A percentile compares a stretch with the other conserved stretches of the same genome.
Conservation (phyloP, 768 basidiomycete genomes). For the Tricholomella constricta region DNA sequence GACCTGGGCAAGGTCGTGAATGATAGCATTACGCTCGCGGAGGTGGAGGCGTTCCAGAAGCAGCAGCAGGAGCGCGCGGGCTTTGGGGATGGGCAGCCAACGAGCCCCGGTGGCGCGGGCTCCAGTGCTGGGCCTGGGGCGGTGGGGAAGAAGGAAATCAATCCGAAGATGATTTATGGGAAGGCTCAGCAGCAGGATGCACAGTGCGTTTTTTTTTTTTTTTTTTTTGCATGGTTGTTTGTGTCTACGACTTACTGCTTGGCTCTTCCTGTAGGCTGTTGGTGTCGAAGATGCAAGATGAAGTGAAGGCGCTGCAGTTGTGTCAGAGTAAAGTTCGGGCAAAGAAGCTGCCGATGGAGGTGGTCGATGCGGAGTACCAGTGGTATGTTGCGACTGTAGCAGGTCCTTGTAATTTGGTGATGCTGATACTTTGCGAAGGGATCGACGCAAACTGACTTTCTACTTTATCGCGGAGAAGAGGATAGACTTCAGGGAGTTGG, state of each 20-base stretch:
- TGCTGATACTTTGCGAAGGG: conserved; percentile 44
- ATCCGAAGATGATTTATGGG: conserved; percentile 94
- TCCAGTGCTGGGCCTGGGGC: conserved; percentile 20
- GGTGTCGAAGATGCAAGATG: conserved; percentile 84
- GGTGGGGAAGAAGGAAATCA: conserved; percentile 83
- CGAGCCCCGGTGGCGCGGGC: conserved; percentile 29
- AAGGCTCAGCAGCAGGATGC: conserved; percentile 85
- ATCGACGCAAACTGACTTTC: conserved; percentile 96
- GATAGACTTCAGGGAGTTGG: conserved; percentile 95
- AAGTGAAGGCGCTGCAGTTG: conserved; percentile 86
- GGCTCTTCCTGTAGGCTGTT: conserved; percentile 52
- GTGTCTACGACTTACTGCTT: conserved; percentile 1
- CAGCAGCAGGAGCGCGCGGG: conserved; percentile 63
- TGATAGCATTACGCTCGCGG: conserved; percentile 84
- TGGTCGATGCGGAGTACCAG: conserved; percentile 98
- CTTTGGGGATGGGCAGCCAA: conserved; percentile 32
- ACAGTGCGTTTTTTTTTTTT: conserved; percentile 45
- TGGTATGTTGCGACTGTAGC: conserved; percentile 57
- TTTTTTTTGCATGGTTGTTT: neutral
- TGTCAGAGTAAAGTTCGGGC: conserved; percentile 92
- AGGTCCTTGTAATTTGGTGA: neutral
- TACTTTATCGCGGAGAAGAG: conserved; percentile 96
- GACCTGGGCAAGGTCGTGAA: conserved; percentile 93
- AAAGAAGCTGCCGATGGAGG: conserved; percentile 97
- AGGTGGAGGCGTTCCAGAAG: conserved; percentile 90